Evolutionary conservation across 441 rosid genomes (phyloP).

Genomic region (Populus hybrid): DNA sequence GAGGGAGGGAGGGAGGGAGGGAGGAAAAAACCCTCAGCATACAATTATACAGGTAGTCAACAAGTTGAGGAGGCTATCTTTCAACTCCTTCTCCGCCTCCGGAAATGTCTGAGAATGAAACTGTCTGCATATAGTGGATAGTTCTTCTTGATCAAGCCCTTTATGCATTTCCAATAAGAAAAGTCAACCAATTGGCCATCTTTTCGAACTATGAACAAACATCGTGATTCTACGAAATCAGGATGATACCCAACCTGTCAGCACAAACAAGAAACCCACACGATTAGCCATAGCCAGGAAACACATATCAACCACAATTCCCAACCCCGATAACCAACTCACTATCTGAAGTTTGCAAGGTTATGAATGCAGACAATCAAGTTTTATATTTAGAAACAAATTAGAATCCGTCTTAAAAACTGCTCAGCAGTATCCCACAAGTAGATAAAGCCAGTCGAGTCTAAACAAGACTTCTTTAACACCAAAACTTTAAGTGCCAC

Average conservation of each 20-base stretch:
- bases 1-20: not conserved
- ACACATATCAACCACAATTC: not conserved
- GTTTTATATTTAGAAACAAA: not conserved
- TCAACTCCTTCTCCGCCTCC: constrained; percentile 42
- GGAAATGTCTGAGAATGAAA: constrained; percentile 87
- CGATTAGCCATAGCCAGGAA: constrained; percentile 5
- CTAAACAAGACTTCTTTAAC: not conserved
- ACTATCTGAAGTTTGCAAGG: not conserved
- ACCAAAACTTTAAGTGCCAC: not conserved
- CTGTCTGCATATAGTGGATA: constrained; percentile 87
- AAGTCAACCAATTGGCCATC: constrained; percentile 77
- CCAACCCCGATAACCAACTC: not conserved
- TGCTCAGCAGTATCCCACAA: not conserved
- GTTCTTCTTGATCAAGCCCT: constrained; percentile 83
- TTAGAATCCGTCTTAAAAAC: not conserved
- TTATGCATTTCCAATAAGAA: constrained; percentile 98
- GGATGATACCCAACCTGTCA: constrained; percentile 82
- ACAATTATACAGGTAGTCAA: constrained; percentile 9
- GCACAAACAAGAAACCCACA: constrained; percentile 8
- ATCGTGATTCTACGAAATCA: constrained; percentile 66
- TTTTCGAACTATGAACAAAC: constrained; percentile 78
- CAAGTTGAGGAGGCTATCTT: constrained; percentile 30
- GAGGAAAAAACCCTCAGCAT: constrained; percentile 1
- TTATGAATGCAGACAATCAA: not conserved
- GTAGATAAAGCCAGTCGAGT: not conserved